Base-by-base conservation (phyloP, 768 basidiomycete species). In the Coprinopsis cinerea region DNA sequence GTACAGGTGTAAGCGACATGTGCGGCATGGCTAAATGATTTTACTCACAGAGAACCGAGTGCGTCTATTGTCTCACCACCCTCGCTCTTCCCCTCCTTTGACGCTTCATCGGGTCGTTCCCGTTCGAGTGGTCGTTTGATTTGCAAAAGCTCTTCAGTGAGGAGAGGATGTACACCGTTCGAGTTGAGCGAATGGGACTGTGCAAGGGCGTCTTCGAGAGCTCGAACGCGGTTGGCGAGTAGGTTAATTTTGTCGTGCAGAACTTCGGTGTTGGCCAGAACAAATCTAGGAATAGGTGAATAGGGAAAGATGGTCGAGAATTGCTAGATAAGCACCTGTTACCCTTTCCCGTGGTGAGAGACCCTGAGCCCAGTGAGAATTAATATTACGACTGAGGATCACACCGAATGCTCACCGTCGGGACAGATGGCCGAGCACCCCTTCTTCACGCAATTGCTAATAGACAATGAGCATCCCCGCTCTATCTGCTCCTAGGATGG, bases 321-420 rank as follows among this genome's bases (percentile, higher is more conserved):
- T 23, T n/a, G 26, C 27, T 28, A 37, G 34, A 27, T 18, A 53
- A 60, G 44, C 57, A 82, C 83, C 83, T 70, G 61, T 85, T 87
- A 11, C 83, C 83, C 62, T 83, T 85, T 52, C 84, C 84, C 13
- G 84, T 85, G 10, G 83, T 85, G 32, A 85, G 71, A 25, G 82
- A 83, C 14, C 82, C 83, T 84, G 53, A 35, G 40, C 44, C 26
- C 46, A 27, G 49, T 39, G 35, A 42, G 37, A 20, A 36, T 59
- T 18, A 61, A 41, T 26, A 54, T 36, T 53, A 30, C 42, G 45
- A 49, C 9, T 26, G 48, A 45, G 45, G 24, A 47, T 32, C 42
- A 49, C 51, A 42, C 53, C 23, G 27, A 47, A 47, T 22, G 22
- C 62, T 43, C 44, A 78, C 79, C 82, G 57, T 83, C 77, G 4